A percentile compares a stretch with the other conserved stretches of the same genome.
These are phyloP conservation scores for Amanita rimosa DNA, from an alignment of 768 basidiomycete species.

Conservation along the genomic window DNA sequence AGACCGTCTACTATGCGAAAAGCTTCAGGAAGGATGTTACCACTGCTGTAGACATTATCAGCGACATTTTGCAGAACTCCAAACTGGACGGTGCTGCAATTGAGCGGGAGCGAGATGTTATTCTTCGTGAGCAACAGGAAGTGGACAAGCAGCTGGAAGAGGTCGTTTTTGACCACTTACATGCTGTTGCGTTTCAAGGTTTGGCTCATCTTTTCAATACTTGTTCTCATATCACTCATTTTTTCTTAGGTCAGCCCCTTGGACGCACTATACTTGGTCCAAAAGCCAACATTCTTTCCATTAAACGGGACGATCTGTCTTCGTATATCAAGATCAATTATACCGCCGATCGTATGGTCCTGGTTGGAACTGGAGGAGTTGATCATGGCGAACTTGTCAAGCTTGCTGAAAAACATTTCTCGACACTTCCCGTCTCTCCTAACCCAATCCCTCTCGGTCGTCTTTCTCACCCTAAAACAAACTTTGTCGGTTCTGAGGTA, in stretches of 20 bases:
- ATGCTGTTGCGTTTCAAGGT: conserved; percentile 96
- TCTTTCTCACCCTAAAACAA: conserved; percentile 61
- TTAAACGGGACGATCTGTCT: conserved; percentile 80
- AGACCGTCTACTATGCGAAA: conserved; percentile 99
- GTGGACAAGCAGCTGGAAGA: conserved; percentile 98
- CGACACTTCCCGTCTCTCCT: conserved; percentile 74
- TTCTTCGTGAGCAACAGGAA: conserved; percentile 95
- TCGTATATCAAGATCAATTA: conserved; percentile 97
- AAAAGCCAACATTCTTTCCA: conserved; percentile 90
- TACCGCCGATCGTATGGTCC: conserved; percentile 97
- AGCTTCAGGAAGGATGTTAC: conserved; percentile 94
- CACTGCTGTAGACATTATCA: conserved; percentile 89
- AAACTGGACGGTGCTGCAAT: conserved; percentile 82
- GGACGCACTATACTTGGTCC: conserved; percentile 97
- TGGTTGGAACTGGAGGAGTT: conserved; percentile 94
- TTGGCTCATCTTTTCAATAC: conserved; percentile 15
- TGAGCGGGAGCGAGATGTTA: conserved; percentile 94
- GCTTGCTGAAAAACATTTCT: conserved; percentile 91
- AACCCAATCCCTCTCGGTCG: conserved; percentile 86
- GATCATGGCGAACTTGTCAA: conserved; percentile 88
- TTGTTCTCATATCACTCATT: conserved; percentile 3
- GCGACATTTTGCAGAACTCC: conserved; percentile 95
- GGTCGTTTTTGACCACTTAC: conserved; percentile 97
- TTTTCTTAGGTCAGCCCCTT: conserved; percentile 69
- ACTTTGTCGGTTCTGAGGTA: conserved; percentile 91